Evolutionary conservation across 2,329 filamentous ascomycete species (phyloP), one percentile per base, ranked within the genome.

Genomic region (Cladosporium sp.): DNA sequence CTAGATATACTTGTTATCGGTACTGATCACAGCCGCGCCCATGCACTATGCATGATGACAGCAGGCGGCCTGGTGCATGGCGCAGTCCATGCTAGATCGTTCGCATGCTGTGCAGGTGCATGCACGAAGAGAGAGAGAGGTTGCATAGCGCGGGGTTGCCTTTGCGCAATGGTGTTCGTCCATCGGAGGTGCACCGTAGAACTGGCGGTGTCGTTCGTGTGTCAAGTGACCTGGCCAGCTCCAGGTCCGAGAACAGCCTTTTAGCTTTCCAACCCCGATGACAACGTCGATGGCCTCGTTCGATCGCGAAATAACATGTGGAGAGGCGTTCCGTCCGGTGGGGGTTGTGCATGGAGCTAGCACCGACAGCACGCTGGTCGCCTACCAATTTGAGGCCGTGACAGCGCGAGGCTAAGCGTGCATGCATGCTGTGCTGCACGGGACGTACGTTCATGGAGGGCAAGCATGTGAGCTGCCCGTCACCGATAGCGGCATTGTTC

Each of bases 331-430:
- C 50, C 52, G 52, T 19, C 19, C 52, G 20, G 52, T 55, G 52
- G 52, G 52, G 52, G 39, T 45, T 22, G 39, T 47, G 52, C 52
- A 55, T 55, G 52, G 34, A 55, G 52, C 52, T 55, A 55, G 40
- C 20, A 39, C 22, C 40, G 50, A 55, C 12, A 45, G 52, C 40
- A 55, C 52, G 42, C 52, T 32, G 40, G n/a, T 55, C 25, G 37
- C n/a, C 32, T 32, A 34, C 19, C 32, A 28, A 22, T 15, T 37
- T 28, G 32, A 47, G 39, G 20, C 15, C 40, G 52, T 36, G 52
- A 45, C 28, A 47, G 22, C 24, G 52, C 52, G 42, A 17, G 39
- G 52, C 39, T 37, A 55, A 47, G 52, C 52, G 34, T 32, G 49
- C 49, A 40, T 47, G 36, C 50, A 34, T 53, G 36, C 36, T 35